Percentiles rank a stretch among this genome's conserved stretches.
Evolutionary conservation across 305 asterid genomes (phyloP).

Genomic region (Fraxinus albicans): DNA sequence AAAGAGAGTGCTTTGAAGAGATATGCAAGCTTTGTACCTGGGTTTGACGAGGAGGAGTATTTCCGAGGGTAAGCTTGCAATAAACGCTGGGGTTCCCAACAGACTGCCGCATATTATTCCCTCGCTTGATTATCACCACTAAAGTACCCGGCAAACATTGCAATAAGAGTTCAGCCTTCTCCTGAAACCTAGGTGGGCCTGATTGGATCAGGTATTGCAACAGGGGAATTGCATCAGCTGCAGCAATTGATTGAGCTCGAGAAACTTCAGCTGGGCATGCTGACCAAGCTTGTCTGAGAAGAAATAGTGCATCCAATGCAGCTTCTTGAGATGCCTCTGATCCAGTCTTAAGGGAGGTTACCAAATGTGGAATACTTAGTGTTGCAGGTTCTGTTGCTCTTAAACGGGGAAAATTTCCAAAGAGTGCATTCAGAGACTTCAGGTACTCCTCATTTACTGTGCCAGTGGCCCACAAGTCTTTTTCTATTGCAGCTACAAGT

Average conservation of each 20-base stretch:
- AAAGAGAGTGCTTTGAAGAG: background rate
- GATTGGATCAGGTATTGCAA: slow-evolving; percentile 96
- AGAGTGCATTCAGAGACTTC: slow-evolving; percentile 89
- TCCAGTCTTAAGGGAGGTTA: slow-evolving; percentile 94
- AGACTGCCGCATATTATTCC: slow-evolving; percentile 94
- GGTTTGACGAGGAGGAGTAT: slow-evolving; percentile 81
- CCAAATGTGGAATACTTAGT: slow-evolving; percentile 92
- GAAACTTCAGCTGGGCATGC: slow-evolving; percentile 99
- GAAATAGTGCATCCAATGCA: slow-evolving; percentile 90
- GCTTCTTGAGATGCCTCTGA: slow-evolving; percentile 99
- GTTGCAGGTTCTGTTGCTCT: slow-evolving; percentile 99
- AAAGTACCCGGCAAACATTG: slow-evolving; percentile 98
- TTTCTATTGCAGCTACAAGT: slow-evolving; percentile 75
- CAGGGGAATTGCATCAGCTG: slow-evolving; percentile 95
- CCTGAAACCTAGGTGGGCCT: slow-evolving; percentile 99
- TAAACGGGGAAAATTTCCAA: slow-evolving; percentile 94
- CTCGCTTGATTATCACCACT: slow-evolving; percentile 86
- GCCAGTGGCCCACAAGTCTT: slow-evolving; percentile 94
- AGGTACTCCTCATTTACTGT: slow-evolving; percentile 89
- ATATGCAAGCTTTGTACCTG: slow-evolving; percentile 43
- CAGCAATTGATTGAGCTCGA: slow-evolving; percentile 95
- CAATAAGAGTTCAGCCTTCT: slow-evolving; percentile 90
- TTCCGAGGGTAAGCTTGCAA: slow-evolving; percentile 97
- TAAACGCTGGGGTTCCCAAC: slow-evolving; percentile 94
- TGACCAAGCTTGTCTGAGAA: slow-evolving; percentile 99